Base-by-base conservation (phyloP, 352 stramenopile species). In the Phytophthora nicotianae region DNA sequence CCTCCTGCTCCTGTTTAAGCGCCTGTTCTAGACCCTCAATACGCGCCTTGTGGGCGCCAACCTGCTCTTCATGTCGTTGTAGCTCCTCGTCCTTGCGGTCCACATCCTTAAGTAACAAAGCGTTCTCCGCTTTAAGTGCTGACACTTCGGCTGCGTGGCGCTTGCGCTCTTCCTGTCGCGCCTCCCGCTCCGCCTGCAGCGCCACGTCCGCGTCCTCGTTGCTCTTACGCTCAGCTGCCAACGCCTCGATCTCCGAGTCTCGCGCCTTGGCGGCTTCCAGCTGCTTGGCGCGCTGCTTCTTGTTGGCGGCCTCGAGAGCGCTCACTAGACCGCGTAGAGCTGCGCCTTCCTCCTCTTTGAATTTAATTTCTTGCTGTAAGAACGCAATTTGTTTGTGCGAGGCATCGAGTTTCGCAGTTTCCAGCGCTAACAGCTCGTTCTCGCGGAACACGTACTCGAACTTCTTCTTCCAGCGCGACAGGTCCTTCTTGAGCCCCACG, bases 401-500 rank as follows among this genome's bases (percentile, higher is more conserved):
- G 14, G 81, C 75, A 50, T 95, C 83, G n/a, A 95, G 72, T 62
- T 95, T 95, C 24, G 78, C 77, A n/a, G 82, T 91, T 56, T 95
- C 86, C 23, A 92, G 73, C 51, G 82, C 89, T 35, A 95, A 56
- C 58, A 95, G 71, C 67, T 95, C 86, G 66, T 95, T 95, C 64
- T 95, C 86, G 41, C 83, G 72, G 57, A 95, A 93, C 16, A 95
- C 84, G 55, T 89, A 93, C 66, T 95, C 83, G 57, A 93, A 95
- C 50, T 93, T 95, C 41, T 93, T 93, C 65, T 93, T 95, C 86
- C 86, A 95, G 58, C 82, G 80, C 50, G 72, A 41, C 5, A 91
- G 61, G 48, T 95, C 86, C 63, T 89, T 89, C 68, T 92, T 92
- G 33, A 87, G 76, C 38, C 77, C 61, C 43, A 89, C 72, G 68